Base-by-base conservation (phyloP, 257 asterid genomes). In the Scutellaria minor region DNA sequence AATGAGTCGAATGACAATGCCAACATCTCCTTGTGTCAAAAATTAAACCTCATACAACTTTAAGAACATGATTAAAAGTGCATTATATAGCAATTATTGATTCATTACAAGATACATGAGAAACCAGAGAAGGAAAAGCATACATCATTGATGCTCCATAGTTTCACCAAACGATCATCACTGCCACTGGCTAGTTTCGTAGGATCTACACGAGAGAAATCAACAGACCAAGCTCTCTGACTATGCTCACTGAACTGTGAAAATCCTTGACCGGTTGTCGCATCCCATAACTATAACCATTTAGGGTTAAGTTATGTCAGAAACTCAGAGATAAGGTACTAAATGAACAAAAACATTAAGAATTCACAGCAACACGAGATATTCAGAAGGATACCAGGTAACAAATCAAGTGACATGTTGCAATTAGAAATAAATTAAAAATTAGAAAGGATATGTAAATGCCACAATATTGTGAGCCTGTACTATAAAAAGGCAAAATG, bases 201-300 rank as follows among this genome's bases (percentile, higher is more conserved):
- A 24, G 99, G 99, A 81, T 89, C 92, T 62, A 78, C 81, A 44
- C 62, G 87, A 70, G 99, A 94, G 83, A 94, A 94, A 77, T 91
- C 96, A 69, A 91, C 99, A 71, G 95, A 94, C 99, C 99, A 94
- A 58, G 97, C 97, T 87, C 99, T 88, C 80, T 88, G 85, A 58
- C 72, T 78, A 73, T 94, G 98, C 84, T 91, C 99, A 9, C 6
- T 70, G 68, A 84, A 86, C 54, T 88, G 87, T 54, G 77, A 75
- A 80, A 88, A 77, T 18, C 62, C 84, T 76, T 85, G 97, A 76
- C 98, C 97, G 9, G 92, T 91, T 64, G 90, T 46, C 5, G 86
- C 99, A 88, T 94, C 99, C 99, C 99, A 94, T 80, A 91, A 83
- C 99, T 94, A 85, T 77, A 79, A 80, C 65, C 78, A 78, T 80